phyloP scores from a whole-genome alignment of 2,329 filamentous ascomycete species.

The Pyricularia grisea region DNA sequence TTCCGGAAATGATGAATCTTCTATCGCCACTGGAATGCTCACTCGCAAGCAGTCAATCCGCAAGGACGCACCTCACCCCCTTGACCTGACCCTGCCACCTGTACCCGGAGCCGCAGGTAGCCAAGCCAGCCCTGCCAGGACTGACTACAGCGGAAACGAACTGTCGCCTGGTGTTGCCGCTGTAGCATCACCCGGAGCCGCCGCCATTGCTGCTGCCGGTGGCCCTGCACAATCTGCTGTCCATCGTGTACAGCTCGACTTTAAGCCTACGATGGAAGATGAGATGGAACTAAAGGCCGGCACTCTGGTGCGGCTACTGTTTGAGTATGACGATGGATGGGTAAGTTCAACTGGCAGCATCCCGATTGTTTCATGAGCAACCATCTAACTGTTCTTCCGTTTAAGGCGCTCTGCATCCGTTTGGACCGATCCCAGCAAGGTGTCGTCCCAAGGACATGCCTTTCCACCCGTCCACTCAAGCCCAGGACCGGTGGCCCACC shows the following conservation, averaged over 20 bases:
- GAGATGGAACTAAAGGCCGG: constrained; percentile 76
- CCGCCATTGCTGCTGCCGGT: constrained; percentile 52
- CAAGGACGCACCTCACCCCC: constrained; percentile 37
- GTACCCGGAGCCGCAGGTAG: constrained; percentile 22
- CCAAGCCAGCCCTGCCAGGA: constrained; percentile 51
- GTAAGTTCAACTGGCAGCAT: constrained; percentile 42
- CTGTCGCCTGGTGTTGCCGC: constrained; percentile 36
- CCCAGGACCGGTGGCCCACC: constrained; percentile 51
- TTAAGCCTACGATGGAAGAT: constrained; percentile 85
- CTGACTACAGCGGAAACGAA: constrained; percentile 52
- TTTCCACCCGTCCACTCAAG: constrained; percentile 87
- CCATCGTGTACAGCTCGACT: constrained; percentile 89
- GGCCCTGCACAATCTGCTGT: constrained; percentile 56
- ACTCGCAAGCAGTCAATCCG: constrained; percentile 48
- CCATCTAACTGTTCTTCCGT: constrained; percentile 22
- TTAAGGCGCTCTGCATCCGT: constrained; percentile 76
- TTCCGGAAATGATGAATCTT: constrained; percentile 27
- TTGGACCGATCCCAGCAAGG: constrained; percentile 88
- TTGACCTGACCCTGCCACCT: constrained; percentile 43
- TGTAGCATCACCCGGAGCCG: constrained; percentile 39
- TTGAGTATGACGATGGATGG: constrained; percentile 98
- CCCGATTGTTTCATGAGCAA: constrained; percentile 9
- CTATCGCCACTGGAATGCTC: constrained; percentile 26
- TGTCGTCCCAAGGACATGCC: constrained; percentile 85
- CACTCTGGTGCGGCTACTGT: constrained; percentile 77